Percentiles rank a stretch among this genome's conserved stretches.
phyloP scores from a whole-genome alignment of 176 grass and related monocot species.

The Pharus latifolius region DNA sequence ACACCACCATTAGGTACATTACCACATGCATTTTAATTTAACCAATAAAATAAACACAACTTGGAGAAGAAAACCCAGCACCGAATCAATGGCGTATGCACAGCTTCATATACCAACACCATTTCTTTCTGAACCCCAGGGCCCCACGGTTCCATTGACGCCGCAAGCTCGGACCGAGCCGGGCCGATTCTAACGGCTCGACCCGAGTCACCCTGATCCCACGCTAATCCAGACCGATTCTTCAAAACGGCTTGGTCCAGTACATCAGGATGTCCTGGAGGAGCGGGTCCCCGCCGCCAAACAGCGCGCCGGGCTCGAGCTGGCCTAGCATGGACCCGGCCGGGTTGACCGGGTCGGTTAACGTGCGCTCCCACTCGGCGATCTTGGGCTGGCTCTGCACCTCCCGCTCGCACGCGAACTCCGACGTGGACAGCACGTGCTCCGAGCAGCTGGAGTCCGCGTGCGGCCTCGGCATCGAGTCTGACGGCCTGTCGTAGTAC shows the following conservation, averaged over 20 bases:
- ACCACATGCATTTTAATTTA: too few relatives aligned
- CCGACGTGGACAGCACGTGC: slow-evolving; percentile 30
- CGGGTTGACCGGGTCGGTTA: slow-evolving; percentile 7
- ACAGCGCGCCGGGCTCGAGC: not conserved
- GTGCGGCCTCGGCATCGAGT: slow-evolving; percentile 51
- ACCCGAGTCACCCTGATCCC: not conserved
- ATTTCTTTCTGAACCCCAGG: not conserved
- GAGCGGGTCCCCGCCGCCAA: slow-evolving; percentile 20
- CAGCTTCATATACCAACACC: not conserved
- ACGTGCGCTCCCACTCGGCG: slow-evolving; percentile 45
- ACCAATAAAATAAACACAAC: not conserved
- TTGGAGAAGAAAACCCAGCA: not conserved
- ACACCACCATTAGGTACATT: not conserved
- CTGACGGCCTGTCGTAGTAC: slow-evolving; percentile 45
- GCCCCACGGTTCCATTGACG: slow-evolving; percentile 2
- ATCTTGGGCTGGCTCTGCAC: slow-evolving; percentile 62
- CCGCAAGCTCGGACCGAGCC: not conserved
- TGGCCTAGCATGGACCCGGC: slow-evolving; percentile 10
- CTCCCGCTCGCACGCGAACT: slow-evolving; percentile 41
- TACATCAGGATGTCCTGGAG: slow-evolving; percentile 58
- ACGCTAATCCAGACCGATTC: not conserved
- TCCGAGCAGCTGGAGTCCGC: slow-evolving; percentile 64
- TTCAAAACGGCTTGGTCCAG: slow-evolving; percentile 54
- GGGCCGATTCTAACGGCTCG: not conserved
- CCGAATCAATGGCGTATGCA: slow-evolving; percentile 13